A percentile compares a stretch with the other conserved stretches of the same genome.
Conservation (phyloP, 805 yeast species). For the Torulaspora microellipsoides region DNA sequence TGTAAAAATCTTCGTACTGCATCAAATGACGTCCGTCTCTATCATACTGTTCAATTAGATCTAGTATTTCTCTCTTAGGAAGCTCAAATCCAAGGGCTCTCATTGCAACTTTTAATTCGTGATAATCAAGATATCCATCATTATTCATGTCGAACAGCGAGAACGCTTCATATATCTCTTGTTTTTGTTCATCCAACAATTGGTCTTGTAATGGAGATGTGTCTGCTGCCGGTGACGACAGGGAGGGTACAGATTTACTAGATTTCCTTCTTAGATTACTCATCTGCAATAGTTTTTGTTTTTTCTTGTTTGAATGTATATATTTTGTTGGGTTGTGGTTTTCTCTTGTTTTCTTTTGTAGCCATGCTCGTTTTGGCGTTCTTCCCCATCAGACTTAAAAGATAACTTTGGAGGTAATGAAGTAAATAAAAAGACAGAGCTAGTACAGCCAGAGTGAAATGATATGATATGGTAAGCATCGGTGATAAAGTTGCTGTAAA, state of each 20-base stretch:
- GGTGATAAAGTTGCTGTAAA: slow-evolving; percentile 37
- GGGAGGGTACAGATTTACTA: slow-evolving; percentile 9
- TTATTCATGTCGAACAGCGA: slow-evolving; percentile 86
- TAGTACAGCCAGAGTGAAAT: neutral
- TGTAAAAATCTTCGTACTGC: slow-evolving; percentile 75
- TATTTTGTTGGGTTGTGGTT: too few species aligned
- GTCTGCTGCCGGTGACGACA: slow-evolving; percentile 15
- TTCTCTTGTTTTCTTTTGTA: neutral
- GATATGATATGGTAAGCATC: slow-evolving; percentile 9
- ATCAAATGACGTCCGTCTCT: slow-evolving; percentile 68
- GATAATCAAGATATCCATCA: slow-evolving; percentile 87
- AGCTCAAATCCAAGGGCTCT: slow-evolving; percentile 90
- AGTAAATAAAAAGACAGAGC: neutral
- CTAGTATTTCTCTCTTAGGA: slow-evolving; percentile 67
- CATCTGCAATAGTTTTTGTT: slow-evolving; percentile 3
- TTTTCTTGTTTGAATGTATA: neutral
- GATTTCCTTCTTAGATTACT: slow-evolving; percentile 14
- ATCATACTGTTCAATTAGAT: slow-evolving; percentile 75
- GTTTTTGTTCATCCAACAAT: slow-evolving; percentile 78
- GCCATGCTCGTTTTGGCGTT: slow-evolving; percentile 3
- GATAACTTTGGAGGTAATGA: neutral
- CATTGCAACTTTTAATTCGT: slow-evolving; percentile 89
- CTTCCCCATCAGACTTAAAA: neutral
- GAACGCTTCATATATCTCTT: slow-evolving; percentile 90
- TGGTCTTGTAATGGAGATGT: slow-evolving; percentile 41